Evolutionary conservation across 768 basidiomycete species (phyloP), one percentile per base, ranked within the genome.

Genomic region (Boletus sensibilis): DNA sequence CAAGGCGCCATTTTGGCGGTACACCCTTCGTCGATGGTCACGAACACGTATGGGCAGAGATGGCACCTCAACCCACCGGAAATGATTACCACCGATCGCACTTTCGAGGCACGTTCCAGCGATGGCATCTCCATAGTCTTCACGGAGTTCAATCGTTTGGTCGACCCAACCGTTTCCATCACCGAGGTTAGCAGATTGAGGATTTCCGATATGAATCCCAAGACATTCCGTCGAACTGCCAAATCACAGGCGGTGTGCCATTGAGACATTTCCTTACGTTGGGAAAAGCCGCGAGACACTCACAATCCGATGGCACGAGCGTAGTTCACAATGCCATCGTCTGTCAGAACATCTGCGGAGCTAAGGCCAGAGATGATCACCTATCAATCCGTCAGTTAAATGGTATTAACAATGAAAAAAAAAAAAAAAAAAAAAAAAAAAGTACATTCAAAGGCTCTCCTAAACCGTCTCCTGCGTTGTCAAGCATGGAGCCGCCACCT

Each of bases 321-420:
- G 64, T 76, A 88, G 61, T 84, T 85, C 33, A 82, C 37, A 51
- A 86, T 68, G 1, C 86, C 85, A 35, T 68, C 59, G 54, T 82
- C 75, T 1, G 79, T 84, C 50, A 87, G 79, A 23, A 87, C 82
- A 1, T 46, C 73, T 3, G 82, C 68, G 5, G 83, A 85, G 58
- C 85, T 87, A 41, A 80, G 66, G 1, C 80, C 85, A 5, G 87
- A 88, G 53, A 88, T 78, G 57, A 89, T 86, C 39, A 88, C 75
- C 78, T 79, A 42, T 23, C 3, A 3, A 20, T 25, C 13, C 10
- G 33, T 53, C 16, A 43, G 21, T 34, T 43, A 18, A 31, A 0
- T 21, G 46, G 47, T 21, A 38, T 34, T n/a, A 31, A 33, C 18
- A 16, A 5, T 14, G 18, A 12, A 3, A 50, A 41, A 2, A 18